Conservation (phyloP, 75 land plant genomes). For the Pinus taeda region DNA sequence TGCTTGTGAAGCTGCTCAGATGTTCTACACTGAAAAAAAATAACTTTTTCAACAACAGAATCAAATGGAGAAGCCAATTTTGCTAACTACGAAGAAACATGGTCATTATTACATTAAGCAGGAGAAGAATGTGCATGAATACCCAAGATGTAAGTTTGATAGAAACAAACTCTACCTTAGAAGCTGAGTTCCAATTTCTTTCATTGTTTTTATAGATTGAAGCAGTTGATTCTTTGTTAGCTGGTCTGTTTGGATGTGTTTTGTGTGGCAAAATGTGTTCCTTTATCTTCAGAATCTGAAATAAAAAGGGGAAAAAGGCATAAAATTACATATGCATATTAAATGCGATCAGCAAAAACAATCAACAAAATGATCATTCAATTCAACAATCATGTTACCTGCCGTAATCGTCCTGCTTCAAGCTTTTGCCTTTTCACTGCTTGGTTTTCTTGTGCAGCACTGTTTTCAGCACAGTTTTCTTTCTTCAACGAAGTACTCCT, state of each 20-base stretch:
- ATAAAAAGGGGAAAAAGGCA: neutral
- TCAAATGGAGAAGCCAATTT: neutral
- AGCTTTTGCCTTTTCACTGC: slow-evolving; percentile 79
- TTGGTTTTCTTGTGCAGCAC: slow-evolving; percentile 19
- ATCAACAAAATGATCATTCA: too few relatives aligned
- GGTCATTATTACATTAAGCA: too few relatives aligned
- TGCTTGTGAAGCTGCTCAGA: neutral
- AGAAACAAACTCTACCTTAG: neutral
- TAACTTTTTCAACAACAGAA: neutral
- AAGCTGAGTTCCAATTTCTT: slow-evolving; percentile 11
- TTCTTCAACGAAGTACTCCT: neutral
- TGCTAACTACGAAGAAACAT: neutral
- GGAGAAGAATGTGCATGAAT: neutral
- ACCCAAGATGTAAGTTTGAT: neutral
- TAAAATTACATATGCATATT: neutral
- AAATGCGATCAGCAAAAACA: too few relatives aligned
- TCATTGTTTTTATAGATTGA: slow-evolving; percentile 10
- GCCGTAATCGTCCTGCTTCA: slow-evolving; percentile 54
- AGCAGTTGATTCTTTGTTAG: neutral
- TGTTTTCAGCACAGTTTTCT: slow-evolving; percentile 17
- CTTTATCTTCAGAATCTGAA: neutral
- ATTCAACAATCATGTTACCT: slow-evolving; percentile 15
- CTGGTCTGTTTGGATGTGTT: neutral
- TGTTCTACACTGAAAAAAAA: neutral
- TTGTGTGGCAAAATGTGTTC: slow-evolving; percentile 9